Conservation (phyloP, 1,284 basidiomycete species). For the Neonothopanus nambi region DNA sequence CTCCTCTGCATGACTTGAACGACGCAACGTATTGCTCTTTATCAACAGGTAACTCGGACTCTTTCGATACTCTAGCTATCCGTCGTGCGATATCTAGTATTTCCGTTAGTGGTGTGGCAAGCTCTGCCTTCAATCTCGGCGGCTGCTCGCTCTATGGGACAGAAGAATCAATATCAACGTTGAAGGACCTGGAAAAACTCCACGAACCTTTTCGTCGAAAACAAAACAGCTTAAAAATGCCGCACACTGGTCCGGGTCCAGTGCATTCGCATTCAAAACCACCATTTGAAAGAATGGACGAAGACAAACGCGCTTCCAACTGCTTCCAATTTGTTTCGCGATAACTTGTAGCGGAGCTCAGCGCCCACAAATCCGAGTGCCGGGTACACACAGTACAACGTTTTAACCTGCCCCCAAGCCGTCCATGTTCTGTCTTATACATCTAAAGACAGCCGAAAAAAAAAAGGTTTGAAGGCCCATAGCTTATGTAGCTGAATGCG, state of each 20-base stretch:
- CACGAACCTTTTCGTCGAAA: slow-evolving; percentile 93
- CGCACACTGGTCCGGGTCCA: slow-evolving; percentile 91
- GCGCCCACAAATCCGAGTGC: no score
- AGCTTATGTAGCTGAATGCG: no score
- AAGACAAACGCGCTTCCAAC: no score
- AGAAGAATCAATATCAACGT: slow-evolving; percentile 11
- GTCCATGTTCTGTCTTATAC: no score
- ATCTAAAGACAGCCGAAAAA: no score
- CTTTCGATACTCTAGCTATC: slow-evolving; percentile 95
- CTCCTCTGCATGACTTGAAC: slow-evolving; percentile 99
- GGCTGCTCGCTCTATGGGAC: slow-evolving; percentile 78
- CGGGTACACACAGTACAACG: no score
- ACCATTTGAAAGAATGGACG: no score
- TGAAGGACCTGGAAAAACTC: no score
- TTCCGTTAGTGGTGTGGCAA: slow-evolving; percentile 87
- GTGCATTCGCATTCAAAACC: slow-evolving; percentile 90
- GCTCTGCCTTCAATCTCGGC: slow-evolving; percentile 87
- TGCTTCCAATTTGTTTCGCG: no score
- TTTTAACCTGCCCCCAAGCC: no score
- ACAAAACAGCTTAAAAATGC: slow-evolving; percentile 95
- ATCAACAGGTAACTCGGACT: slow-evolving; percentile 85
- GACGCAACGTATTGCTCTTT: slow-evolving; percentile 95
- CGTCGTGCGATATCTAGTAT: slow-evolving; percentile 95
- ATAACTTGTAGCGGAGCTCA: no score
- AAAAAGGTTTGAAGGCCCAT: no score